Evolutionary conservation across 2,329 filamentous ascomycete species (phyloP), one percentile per base, ranked within the genome.

Genomic region (Fusarium sp.): DNA sequence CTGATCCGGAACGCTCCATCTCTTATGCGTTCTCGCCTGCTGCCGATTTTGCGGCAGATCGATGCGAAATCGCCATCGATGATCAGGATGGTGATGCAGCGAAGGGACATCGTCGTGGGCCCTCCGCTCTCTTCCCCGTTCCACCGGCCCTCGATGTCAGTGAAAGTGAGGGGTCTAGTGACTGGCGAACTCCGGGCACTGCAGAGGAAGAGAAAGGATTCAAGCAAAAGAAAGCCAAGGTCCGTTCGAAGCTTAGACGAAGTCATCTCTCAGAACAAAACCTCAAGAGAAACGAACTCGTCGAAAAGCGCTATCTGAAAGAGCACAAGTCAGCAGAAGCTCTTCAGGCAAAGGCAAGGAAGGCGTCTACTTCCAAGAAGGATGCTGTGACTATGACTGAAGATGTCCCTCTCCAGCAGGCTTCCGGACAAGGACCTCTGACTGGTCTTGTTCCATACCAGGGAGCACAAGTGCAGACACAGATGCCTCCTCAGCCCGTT

Each of bases 201-300:
- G 55, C 62, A 11, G 37, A 44, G 4, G 67, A 69, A 10, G 64
- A 67, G 23, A 28, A 37, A 14, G 52, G 43, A 7, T 31, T 34
- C 16, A 37, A 18, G 8, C 30, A 54, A 52, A 59, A 41, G 19
- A 59, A 55, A 39, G 45, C 16, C 7, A 63, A 45, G n/a, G 30
- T 39, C 37, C 48, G 45, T 5, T 11, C 19, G 7, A 41, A 30
- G 11, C 39, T 64, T 7, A 37, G 39, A 6, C 67, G 63, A 5
- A 12, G 23, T 12, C 54, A 64, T 18, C 28, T 70, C 0, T 70
- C 67, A 0, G 62, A 56, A 11, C 58, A 70, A 30, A 70, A 70
- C 21, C 7, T 70, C 4, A 70, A 60, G 46, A 51, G 58, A 3
- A 70, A 70, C 39, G 45, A 43, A 7, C 43, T 64, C 5, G 55